Base-by-base conservation (phyloP, 768 basidiomycete genomes). In the Lactarius vividus region DNA sequence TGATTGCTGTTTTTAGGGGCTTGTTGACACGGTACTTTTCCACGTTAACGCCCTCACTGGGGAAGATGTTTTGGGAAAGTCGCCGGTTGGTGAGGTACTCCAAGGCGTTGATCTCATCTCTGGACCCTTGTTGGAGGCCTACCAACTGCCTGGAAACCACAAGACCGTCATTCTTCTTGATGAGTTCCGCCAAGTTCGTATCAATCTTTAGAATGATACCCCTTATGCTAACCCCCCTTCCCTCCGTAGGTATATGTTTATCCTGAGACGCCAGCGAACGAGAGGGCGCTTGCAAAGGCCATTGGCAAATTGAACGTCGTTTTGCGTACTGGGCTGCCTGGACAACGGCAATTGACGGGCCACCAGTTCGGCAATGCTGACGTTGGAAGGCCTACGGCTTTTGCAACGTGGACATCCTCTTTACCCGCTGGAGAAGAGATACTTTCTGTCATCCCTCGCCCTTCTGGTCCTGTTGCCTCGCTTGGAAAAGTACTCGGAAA, bases 401-500 rank as follows among this genome's bases (percentile, higher is more conserved):
- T 85, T 71, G 76, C 86, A 9, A 85, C 85, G 0, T 95, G 93
- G 93, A 80, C 84, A 16, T 73, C 86, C 18, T 79, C 83, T 26
- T 74, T 93, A 42, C 78, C 82, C 0, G 75, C 77, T 0, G 81
- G 79, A 31, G 90, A 95, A 72, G 78, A 80, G 28, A 79, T 94
- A n/a, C 76, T 79, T 54, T 71, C 81, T 0, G 75, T 89, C 64
- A 74, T 88, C 28, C 78, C 80, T 46, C 81, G 82, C 33, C 71
- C 79, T 11, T 71, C 79, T 65, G 81, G 81, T 62, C 83, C 85
- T 0, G 78, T 93, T 39, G 94, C 95, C 0, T 90, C 88, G 1
- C 76, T 89, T 35, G 96, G 96, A 4, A 88, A 88, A 71, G 94
- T 96, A 4, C 79, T 93, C 4, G 95, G 92, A 2, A 89, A 96